Evolutionary conservation across 257 asterid genomes (phyloP).

Genomic region (Salvia miltiorrhiza): DNA sequence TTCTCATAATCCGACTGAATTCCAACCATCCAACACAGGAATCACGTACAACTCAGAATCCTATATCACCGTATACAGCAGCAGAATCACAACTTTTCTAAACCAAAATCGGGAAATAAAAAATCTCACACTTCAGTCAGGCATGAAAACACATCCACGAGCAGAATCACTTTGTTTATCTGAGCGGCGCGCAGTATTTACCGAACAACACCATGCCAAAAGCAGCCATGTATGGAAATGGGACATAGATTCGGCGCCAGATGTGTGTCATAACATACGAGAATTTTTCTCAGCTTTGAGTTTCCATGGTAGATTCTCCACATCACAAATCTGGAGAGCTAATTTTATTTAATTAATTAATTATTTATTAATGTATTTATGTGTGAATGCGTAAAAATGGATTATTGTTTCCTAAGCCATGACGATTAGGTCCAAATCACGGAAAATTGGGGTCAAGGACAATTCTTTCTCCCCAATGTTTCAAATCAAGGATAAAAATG

Average conservation of each 20-base stretch:
- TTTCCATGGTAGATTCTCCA: slow-evolving; percentile 13
- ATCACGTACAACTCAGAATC: slow-evolving; percentile 15
- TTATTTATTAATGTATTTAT: not conserved
- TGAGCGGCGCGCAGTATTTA: not conserved
- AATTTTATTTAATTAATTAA: slow-evolving; percentile 2
- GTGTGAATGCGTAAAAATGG: not conserved
- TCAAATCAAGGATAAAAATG: too few relatives aligned
- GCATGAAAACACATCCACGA: not conserved
- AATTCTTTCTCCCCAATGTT: not conserved
- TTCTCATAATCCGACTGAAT: slow-evolving; percentile 7
- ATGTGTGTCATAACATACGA: not conserved
- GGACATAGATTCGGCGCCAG: not conserved
- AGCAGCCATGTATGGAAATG: not conserved
- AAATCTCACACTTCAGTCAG: slow-evolving; percentile 9
- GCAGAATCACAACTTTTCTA: not conserved
- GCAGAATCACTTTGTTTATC: slow-evolving; percentile 1
- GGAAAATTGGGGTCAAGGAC: slow-evolving; percentile 33
- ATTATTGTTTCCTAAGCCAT: not conserved
- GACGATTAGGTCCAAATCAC: too few relatives aligned
- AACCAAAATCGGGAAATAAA: slow-evolving; percentile 20
- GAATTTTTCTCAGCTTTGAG: slow-evolving; percentile 14
- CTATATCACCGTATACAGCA: not conserved
- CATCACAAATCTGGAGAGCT: slow-evolving; percentile 16
- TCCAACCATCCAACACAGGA: slow-evolving; percentile 11
- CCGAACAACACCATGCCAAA: not conserved